Evolutionary conservation across 768 basidiomycete species (phyloP), one percentile per base, ranked within the genome.

Genomic region (Albatrellus ellisii): DNA sequence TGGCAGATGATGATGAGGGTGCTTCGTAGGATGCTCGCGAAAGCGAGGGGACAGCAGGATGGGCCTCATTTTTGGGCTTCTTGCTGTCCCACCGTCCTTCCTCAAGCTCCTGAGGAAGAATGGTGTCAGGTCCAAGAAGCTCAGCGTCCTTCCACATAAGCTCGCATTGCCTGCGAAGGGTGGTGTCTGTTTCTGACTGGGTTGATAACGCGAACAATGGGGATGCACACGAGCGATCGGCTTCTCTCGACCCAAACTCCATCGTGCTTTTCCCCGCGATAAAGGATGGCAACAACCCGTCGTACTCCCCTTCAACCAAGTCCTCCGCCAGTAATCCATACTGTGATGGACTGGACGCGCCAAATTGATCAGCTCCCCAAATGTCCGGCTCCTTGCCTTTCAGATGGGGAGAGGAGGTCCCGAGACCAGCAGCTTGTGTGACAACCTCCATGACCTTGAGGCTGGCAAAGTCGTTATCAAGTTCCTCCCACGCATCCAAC

Each of bases 401-500:
- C 10, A 63, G 50, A 49, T 76, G 70, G 44, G 72, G 54, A 38
- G 54, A 51, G 9, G 31, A 36, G 32, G 62, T 25, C 6, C 15
- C 33, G 12, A 22, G 29, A 11, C 44, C 12, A 4, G 18, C 46
- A 6, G 64, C 66, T 45, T 63, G 60, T 6, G 62, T 57, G 26
- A 65, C 52, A 6, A 70, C 58, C 40, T 67, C 60, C n/a, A 67
- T 62, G 17, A 70, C 64, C 42, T 64, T 65, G 20, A 45, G 10
- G 22, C 48, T 45, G 3, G 51, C 43, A 9, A 65, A 53, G 20
- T 65, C 68, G 2, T 62, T 39, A 51, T 79, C 76, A 45, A 75
- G 65, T 48, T 72, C 69, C 39, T 83, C 81, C 80, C 80, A 85
- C 14, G 72, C 73, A 43, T 80, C 77, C 33, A 82, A 56, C 60